phyloP scores from a whole-genome alignment of 495 filamentous ascomycete genomes.

The Tuber umbilicatum region DNA sequence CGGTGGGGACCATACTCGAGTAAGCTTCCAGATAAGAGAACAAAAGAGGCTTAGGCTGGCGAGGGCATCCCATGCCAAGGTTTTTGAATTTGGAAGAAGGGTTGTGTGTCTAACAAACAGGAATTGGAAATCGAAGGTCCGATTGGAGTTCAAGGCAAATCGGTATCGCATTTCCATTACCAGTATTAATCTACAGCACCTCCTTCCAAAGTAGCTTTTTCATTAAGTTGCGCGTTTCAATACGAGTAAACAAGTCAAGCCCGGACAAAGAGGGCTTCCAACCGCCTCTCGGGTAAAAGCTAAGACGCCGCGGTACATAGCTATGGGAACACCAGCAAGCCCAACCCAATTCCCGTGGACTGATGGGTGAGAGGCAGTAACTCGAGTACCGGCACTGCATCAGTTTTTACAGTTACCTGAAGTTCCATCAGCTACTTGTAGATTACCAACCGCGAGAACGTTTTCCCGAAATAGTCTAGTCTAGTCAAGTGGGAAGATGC shows the following conservation, averaged over 20 bases:
- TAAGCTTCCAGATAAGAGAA: not conserved
- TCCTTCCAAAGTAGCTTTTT: not conserved
- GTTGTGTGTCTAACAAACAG: not conserved
- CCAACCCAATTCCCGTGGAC: not conserved
- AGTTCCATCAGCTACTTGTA: not conserved
- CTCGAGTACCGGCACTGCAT: too few species aligned
- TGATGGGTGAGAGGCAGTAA: not conserved
- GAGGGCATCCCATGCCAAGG: not conserved
- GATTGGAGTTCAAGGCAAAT: not conserved
- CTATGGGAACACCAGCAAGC: not conserved
- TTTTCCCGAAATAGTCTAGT: not conserved
- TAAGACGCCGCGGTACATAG: not conserved
- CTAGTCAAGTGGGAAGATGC: not conserved
- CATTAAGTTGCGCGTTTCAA: not conserved
- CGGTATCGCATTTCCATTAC: not conserved
- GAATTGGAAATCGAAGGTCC: not conserved
- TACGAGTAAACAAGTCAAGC: not conserved
- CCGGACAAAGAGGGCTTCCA: not conserved
- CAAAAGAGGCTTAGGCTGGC: not conserved
- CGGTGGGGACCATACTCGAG: too few species aligned
- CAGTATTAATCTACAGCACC: not conserved
- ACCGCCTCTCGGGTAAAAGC: not conserved
- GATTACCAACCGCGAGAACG: not conserved
- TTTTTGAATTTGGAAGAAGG: not conserved
- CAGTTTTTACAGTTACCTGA: not conserved